Evolutionary conservation across 2,329 filamentous ascomycete species (phyloP), one percentile per base, ranked within the genome.

Genomic region (Mollisia scopiformis): DNA sequence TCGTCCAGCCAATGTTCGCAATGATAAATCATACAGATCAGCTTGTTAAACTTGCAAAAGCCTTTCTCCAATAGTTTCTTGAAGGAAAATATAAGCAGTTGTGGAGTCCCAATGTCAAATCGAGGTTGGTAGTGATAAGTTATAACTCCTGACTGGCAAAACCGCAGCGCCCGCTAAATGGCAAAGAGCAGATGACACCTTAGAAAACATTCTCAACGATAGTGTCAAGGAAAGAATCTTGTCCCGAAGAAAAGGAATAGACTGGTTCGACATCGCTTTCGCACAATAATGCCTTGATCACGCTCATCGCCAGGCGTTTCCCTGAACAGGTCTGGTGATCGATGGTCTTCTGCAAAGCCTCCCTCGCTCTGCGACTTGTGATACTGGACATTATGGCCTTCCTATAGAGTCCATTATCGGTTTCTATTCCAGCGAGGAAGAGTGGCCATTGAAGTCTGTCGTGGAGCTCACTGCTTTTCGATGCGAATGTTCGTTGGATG

Each of bases 391-490:
- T 19, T 11, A 59, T 50, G 50, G 39, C 50, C 27, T 59, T 25
- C 10, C 50, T 49, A 28, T 49, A 50, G 8, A 49, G 49, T 3
- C 39, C 30, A 23, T 55, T 39, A 21, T 55, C 28, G 2, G 51
- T 59, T 39, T 59, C 57, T 21, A 59, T 55, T 21, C 57, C 57
- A n/a, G 51, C 57, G 19, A 59, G 39, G 19, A 59, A 59, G 2
- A 59, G 25, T 27, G 57, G 57, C 57, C 57, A 59, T 25, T 59
- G 57, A 21, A 59, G 31, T 14, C 57, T n/a, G 23, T 59, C 57
- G 41, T 55, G 51, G 27, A 59, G 57, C 10, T 59, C 57, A 27
- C 25, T 50, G n/a, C 30, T 54, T 11, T 55, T 55, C 14, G 51
- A 59, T 19, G 51, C 51, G 46, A 59, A 59, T 2, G 57, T 59